Evolutionary conservation across 192 early-diverging fungal genomes (phyloP), one percentile per base, ranked within the genome.

Genomic region (Umbelopsis isabellina): DNA sequence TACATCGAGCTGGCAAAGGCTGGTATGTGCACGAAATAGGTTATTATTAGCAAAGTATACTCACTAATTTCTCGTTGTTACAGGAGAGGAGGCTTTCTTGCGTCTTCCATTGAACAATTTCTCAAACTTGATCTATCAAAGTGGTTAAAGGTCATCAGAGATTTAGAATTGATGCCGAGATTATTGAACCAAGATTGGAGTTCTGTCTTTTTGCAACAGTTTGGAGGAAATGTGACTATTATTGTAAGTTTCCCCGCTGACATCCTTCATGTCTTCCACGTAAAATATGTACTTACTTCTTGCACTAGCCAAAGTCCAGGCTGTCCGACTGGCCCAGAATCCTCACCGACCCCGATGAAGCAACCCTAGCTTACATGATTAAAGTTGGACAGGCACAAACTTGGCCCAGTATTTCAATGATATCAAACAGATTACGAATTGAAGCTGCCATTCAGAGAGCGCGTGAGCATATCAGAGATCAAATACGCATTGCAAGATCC

Each of bases 181-280:
- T 64, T 93, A 45, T 81, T 92, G 68, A 84, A 85, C 51, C 92
- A 91, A 53, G 92, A 96, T 78, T 88, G 93, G 84, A 91, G 91
- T 27, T 86, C 84, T 61, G 79, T 98, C 4, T 96, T 90, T 87
- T 79, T 95, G 67, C 97, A 98, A 75, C 89, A 88, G 71, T 96
- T 97, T 82, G 91, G 95, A 65, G 97, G 95, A n/a, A 85, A 87
- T 65, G 85, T 94, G 20, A 98, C 94, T 0, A 91, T 98, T 49
- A 73, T 94, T 61, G 82, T 84, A 80, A 78, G 74, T 53, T 1
- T 70, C 10, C 23, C 49, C 30, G 9, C 5, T 65, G 50, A 8
- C 3, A 20, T 51, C 41, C 8, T 46, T n/a, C n/a, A 65, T 33
- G 10, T 41, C 37, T 1, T 35, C 67, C 53, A 22, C 46, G 10